Base-by-base conservation (phyloP, 2,329 filamentous ascomycete species). In the Fusarium austroafricanum region DNA sequence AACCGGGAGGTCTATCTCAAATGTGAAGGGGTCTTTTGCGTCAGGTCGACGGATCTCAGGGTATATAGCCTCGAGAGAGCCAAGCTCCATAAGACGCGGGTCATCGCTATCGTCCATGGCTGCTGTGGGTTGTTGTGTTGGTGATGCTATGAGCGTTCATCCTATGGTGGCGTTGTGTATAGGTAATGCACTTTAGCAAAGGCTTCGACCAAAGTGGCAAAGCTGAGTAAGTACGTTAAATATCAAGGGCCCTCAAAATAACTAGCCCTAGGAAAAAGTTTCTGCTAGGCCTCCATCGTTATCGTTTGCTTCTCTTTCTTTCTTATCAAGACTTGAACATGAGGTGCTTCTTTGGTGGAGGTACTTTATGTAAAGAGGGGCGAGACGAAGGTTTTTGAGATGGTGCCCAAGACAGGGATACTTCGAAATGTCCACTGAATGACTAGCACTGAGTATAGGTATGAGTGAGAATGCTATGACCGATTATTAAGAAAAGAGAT, bases 1-100 rank as follows among this genome's bases (percentile, higher is more conserved):
- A 39, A 90, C 84, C 5, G 87, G 86, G 18, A 90, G 77, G 43
- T 88, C 85, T 57, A 90, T 82, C 42, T 81, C 80, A 73, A 89
- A 84, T 10, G 79, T 80, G 70, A 84, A 83, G n/a, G 64, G 62
- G 59, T 83, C 79, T 31, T 81, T 71, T 9, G 80, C 73, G 44
- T 81, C 75, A 20, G 82, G 75, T 10, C 79, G 77, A 29, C 81
- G 81, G 15, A 91, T 84, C 76, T 91, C 89, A n/a, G 89, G 89
- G 67, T 86, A 92, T 71, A 92, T 91, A 65, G 88, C 87, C 56
- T 83, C 79, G 56, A 91, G 83, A 15, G 87, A 85, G 71, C 83
- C 84, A 55, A 91, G 81, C 80, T 91, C 89, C 45, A 83, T 80
- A 55, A 82, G 77, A 49, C 89, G 87, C 66, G 83, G 80, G 72